Percentiles rank a stretch among this genome's conserved stretches.
phyloP scores from a whole-genome alignment of 1,284 basidiomycete genomes.

The Afroboletus lepidellus region DNA sequence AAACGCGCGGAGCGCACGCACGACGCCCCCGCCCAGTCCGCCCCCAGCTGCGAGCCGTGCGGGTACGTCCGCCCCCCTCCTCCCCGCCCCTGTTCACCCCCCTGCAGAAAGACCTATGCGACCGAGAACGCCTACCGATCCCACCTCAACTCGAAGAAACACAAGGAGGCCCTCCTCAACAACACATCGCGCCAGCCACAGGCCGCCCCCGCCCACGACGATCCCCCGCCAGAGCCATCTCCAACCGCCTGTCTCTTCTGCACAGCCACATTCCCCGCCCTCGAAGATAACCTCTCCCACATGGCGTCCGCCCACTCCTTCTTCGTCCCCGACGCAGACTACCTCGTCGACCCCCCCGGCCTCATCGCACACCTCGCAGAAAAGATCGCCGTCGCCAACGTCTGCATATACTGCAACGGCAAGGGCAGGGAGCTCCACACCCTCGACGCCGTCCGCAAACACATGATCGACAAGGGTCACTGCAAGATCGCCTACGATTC shows the following conservation, averaged over 20 bases:
- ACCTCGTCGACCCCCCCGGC: slow-evolving; percentile 81
- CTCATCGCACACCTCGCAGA: slow-evolving; percentile 88
- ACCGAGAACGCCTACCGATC: slow-evolving; percentile 88
- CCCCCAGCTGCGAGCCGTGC: slow-evolving; percentile 78
- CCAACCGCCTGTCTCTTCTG: slow-evolving; percentile 88
- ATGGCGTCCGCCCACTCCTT: slow-evolving; percentile 91
- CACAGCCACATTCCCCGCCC: slow-evolving; percentile 46
- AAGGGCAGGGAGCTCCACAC: slow-evolving; percentile 76
- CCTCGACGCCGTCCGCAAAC: slow-evolving; percentile 83
- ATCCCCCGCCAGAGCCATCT: slow-evolving; percentile 57
- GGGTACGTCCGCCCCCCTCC: slow-evolving; percentile 46
- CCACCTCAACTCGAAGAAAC: slow-evolving; percentile 88
- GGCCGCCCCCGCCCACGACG: background rate
- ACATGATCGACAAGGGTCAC: slow-evolving; percentile 94
- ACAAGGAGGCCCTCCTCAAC: slow-evolving; percentile 78
- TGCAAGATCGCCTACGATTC: slow-evolving; percentile 94
- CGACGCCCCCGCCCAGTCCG: slow-evolving; percentile 63
- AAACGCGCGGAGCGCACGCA: slow-evolving; percentile 81
- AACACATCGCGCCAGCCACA: slow-evolving; percentile 28
- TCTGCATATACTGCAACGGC: slow-evolving; percentile 90
- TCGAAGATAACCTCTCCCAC: slow-evolving; percentile 77
- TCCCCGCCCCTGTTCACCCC: background rate
- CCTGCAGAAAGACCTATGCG: slow-evolving; percentile 80
- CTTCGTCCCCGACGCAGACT: slow-evolving; percentile 94
- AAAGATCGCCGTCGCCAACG: slow-evolving; percentile 90